Evolutionary conservation across 768 basidiomycete species (phyloP), one percentile per base, ranked within the genome.

Genomic region (Xerocomus potaroensis): DNA sequence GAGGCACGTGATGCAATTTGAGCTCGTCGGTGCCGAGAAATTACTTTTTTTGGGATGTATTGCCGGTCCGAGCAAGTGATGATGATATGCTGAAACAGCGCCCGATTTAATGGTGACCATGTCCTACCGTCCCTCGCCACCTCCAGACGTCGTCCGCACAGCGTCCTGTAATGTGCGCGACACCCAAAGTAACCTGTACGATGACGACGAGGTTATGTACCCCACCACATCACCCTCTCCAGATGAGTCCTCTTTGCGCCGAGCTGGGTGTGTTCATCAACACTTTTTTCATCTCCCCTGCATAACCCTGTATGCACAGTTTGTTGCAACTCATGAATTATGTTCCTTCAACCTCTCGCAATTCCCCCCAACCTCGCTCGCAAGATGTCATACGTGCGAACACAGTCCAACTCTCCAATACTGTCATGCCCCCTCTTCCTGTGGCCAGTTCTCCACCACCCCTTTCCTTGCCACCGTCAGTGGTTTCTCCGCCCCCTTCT

Each of bases 381-480:
- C 81, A 80, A 51, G 75, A 76, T 52, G 72, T 74, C 23, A 90
- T 89, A 49, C 79, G 87, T 15, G 70, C 78, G 27, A 74, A 69
- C 51, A 88, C 87, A 0, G 73, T 89, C 59, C 72, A 82, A 42
- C 71, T 90, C 3, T 84, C 85, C 15, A 71, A 68, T 43, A 74
- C 75, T 4, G 35, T 68, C 45, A 63, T 74, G 14, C 60, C 67
- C 6, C 60, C 47, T 24, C 18, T 47, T 14, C 9, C 47, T 4
- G 8, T 40, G 11, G 0, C 43, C 18, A 19, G 18, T 18, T 38
- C 52, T 19, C n/a, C 47, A 2, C 15, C 47, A 33, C 49, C 45
- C 10, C 40, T 50, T 33, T 26, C 36, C 23, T 32, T 8, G 33
- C 23, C 45, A 0, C 8, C 56, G 26, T 33, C 31, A 11, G 39